These are phyloP conservation scores for Penicillium herquei DNA, from an alignment of 495 filamentous ascomycete species.

Conservation along the genomic window DNA sequence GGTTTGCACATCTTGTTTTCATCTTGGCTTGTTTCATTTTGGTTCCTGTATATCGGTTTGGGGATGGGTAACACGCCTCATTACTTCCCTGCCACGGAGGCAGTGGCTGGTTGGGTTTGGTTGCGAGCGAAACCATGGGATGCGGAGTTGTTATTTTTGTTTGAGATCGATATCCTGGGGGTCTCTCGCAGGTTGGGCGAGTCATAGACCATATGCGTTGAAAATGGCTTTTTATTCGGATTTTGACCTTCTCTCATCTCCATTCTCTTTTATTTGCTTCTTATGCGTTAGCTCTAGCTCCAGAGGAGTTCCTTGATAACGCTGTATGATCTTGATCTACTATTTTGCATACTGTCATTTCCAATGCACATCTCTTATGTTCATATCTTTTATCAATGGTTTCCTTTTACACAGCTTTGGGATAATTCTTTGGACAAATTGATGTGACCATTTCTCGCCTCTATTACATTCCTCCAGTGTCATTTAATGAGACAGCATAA, in stretches of 20 bases:
- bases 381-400: constrained; percentile 14
- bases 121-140: constrained; percentile 46
- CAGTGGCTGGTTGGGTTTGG: constrained; percentile 31
- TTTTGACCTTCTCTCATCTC: constrained; percentile 21
- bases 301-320: constrained; percentile 28
- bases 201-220: constrained; percentile 38
- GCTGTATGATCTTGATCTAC: constrained; percentile 29
- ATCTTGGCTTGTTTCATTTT: constrained; percentile 25
- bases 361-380: constrained; percentile 27
- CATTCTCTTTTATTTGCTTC: constrained; percentile 15
- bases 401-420: constrained; percentile 6
- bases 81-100: constrained; percentile 33
- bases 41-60: constrained; percentile 45
- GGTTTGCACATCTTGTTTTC: constrained; percentile 10
- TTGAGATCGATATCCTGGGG: constrained; percentile 39
- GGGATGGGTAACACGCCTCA: constrained; percentile 36
- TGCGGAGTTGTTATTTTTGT: constrained; percentile 39
- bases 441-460: constrained; percentile 8
- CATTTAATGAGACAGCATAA: not conserved
- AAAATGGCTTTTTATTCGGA: constrained; percentile 23
- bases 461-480: not conserved
- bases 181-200: constrained; percentile 33
- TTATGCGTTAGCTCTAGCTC: constrained; percentile 19
- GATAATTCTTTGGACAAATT: constrained; percentile 15
- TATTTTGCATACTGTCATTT: constrained; percentile 24